Conservation (phyloP, 2,329 filamentous ascomycete genomes). For the Venturia effusa region DNA sequence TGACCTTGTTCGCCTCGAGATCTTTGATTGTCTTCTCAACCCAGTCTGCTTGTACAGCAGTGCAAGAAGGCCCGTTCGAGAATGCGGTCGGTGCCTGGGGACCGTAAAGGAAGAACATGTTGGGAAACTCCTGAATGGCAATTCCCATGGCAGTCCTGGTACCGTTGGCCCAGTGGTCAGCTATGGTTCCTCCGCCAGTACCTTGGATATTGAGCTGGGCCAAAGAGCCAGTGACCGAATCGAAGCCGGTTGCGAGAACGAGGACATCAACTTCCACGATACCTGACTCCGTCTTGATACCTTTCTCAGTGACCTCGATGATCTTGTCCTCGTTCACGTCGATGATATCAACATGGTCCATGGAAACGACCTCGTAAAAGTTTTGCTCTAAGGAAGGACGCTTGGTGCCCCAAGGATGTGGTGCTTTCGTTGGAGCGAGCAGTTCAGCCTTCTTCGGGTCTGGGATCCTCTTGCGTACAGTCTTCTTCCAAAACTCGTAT, state of each 20-base stretch:
- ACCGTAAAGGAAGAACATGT: slow-evolving; percentile 28
- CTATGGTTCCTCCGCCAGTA: slow-evolving; percentile 6
- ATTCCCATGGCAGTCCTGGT: slow-evolving; percentile 9
- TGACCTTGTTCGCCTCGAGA: slow-evolving; percentile 35
- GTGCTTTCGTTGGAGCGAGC: slow-evolving; percentile 17
- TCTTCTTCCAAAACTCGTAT: slow-evolving; percentile 28
- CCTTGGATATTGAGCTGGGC: slow-evolving; percentile 25
- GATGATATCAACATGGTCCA: slow-evolving; percentile 18
- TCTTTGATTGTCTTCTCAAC: slow-evolving; percentile 40
- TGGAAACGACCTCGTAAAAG: slow-evolving; percentile 16
- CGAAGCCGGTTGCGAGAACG: slow-evolving; percentile 30
- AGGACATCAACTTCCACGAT: slow-evolving; percentile 20
- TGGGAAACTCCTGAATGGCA: slow-evolving; percentile 10
- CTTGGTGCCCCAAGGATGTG: slow-evolving; percentile 17
- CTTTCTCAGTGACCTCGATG: slow-evolving; percentile 16
- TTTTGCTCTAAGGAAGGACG: slow-evolving; percentile 21
- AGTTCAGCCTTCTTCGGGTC: slow-evolving; percentile 21
- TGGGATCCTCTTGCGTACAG: slow-evolving; percentile 14
- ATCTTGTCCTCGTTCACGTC: slow-evolving; percentile 21
- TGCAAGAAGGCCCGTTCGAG: slow-evolving; percentile 42
- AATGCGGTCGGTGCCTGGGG: slow-evolving; percentile 28
- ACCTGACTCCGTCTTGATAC: slow-evolving; percentile 16
- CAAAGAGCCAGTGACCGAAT: slow-evolving; percentile 27
- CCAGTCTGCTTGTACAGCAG: slow-evolving; percentile 48
- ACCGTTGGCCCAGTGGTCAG: slow-evolving; percentile 11